Evolutionary conservation across 495 filamentous ascomycete species (phyloP).

Genomic region (Penicillium atrosanguineum): DNA sequence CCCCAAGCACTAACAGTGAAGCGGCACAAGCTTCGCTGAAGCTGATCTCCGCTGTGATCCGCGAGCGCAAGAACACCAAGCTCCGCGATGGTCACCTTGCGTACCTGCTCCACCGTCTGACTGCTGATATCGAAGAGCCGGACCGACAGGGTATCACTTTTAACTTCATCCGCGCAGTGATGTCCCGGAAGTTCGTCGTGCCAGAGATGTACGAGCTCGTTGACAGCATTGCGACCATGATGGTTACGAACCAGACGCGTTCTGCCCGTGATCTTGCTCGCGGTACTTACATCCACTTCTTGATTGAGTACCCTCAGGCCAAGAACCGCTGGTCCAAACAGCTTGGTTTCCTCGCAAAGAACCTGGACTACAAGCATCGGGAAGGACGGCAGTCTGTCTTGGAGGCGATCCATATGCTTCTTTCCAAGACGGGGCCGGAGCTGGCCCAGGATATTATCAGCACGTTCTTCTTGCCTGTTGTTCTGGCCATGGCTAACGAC

Average conservation of each 20-base stretch:
- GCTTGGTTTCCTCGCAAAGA: constrained; percentile 80
- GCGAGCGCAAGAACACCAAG: constrained; percentile 69
- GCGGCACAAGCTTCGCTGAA: constrained; percentile 83
- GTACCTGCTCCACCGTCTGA: constrained; percentile 77
- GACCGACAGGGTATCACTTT: constrained; percentile 88
- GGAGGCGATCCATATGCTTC: constrained; percentile 79
- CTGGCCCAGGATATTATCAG: constrained; percentile 76
- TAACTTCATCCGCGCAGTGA: constrained; percentile 83
- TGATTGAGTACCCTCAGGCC: constrained; percentile 91
- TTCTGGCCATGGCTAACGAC: constrained; percentile 84
- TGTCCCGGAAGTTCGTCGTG: constrained; percentile 80
- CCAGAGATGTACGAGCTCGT: constrained; percentile 86
- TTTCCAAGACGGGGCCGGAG: constrained; percentile 77
- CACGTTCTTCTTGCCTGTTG: constrained; percentile 80
- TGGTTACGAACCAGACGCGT: constrained; percentile 92
- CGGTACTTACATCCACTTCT: constrained; percentile 87
- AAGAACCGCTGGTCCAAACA: constrained; percentile 86
- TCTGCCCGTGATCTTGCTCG: constrained; percentile 82
- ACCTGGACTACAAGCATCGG: constrained; percentile 84
- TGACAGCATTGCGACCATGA: constrained; percentile 83
- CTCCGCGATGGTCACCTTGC: constrained; percentile 81
- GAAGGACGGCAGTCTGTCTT: constrained; percentile 88
- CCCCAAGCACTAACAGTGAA: constrained; percentile 74
- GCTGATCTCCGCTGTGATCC: constrained; percentile 77
- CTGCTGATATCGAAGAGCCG: constrained; percentile 88